Conservation (phyloP, 2,329 filamentous ascomycete genomes). For the Xylaria sp. region DNA sequence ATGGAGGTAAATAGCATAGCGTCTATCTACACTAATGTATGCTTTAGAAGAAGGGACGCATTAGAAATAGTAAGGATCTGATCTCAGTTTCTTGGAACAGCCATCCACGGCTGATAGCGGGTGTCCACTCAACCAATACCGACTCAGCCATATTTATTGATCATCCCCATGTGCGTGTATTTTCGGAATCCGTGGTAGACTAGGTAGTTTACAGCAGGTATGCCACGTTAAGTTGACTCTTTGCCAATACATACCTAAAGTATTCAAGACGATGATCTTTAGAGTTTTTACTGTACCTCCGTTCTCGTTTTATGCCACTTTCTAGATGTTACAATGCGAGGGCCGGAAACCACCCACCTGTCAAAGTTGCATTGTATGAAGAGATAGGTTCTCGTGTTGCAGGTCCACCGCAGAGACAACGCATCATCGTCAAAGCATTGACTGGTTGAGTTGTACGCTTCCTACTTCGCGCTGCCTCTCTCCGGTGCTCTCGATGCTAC, state of each 20-base stretch:
- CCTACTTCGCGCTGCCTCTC: neutral
- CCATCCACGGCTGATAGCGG: neutral
- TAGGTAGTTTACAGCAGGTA: neutral
- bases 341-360: neutral
- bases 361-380: slow-evolving; percentile 3
- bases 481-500: neutral
- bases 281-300: neutral
- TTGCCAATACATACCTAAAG: neutral
- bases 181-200: neutral
- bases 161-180: neutral
- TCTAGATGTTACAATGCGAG: neutral
- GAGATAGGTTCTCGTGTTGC: neutral
- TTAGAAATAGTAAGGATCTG: slow-evolving; percentile 28
- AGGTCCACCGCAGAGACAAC: slow-evolving; percentile 15
- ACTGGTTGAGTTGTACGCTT: neutral
- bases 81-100: slow-evolving; percentile 16
- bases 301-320: neutral
- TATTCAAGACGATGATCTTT: neutral
- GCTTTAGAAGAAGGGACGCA: neutral
- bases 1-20: slow-evolving; percentile 21
- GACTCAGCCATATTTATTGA: too few species aligned
- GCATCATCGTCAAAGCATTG: slow-evolving; percentile 14
- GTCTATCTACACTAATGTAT: slow-evolving; percentile 4
- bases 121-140: slow-evolving; percentile 10
- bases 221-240: slow-evolving; percentile 3